Evolutionary conservation across 202 grass and related monocot genomes (phyloP).

Genomic region (Setaria italica): DNA sequence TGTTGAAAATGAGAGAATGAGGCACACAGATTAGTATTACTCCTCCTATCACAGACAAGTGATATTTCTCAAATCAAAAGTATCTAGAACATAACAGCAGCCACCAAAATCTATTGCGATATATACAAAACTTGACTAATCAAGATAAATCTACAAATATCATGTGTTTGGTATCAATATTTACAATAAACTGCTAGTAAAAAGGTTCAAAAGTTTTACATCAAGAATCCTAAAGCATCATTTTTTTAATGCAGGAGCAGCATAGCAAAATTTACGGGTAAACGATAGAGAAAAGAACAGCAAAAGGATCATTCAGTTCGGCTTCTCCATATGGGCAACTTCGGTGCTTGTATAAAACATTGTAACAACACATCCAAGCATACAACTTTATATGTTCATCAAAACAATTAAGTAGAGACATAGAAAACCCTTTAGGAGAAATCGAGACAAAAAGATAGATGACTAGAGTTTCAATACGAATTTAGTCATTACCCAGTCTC

Average conservation of each 20-base stretch:
- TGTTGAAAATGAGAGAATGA: background rate
- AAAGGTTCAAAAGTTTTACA: constrained; percentile 12
- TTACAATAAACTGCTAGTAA: background rate
- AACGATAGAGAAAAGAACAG: background rate
- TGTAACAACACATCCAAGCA: background rate
- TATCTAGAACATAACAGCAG: background rate
- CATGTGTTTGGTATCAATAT: background rate
- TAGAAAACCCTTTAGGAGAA: background rate
- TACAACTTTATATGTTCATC: background rate
- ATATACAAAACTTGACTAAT: background rate
- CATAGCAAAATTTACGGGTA: background rate
- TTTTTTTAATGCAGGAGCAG: background rate
- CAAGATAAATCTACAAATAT: background rate
- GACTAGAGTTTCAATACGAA: constrained; percentile 1
- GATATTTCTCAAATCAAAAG: background rate
- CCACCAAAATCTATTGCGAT: background rate
- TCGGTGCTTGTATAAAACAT: background rate
- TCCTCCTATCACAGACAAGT: background rate
- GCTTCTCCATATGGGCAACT: background rate
- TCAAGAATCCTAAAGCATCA: constrained; percentile 7
- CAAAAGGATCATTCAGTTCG: constrained; percentile 7
- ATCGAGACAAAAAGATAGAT: background rate
- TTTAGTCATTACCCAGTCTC: constrained; percentile 80
- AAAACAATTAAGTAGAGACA: background rate
- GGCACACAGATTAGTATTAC: background rate